Evolutionary conservation across 805 yeast species (phyloP).

Genomic region (Myxozyma kluyveri): DNA sequence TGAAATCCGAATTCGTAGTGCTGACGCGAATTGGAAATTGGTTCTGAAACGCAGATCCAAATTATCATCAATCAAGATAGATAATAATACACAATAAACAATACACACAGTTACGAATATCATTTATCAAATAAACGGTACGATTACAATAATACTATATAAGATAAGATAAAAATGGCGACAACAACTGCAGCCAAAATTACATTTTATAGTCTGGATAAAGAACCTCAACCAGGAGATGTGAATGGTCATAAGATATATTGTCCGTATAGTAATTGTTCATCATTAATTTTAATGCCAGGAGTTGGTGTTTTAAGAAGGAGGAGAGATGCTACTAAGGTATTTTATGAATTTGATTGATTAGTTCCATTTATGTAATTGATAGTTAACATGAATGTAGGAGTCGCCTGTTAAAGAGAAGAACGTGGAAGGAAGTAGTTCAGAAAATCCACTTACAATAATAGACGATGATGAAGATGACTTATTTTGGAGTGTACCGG

Average conservation of each 20-base stretch:
- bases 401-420: background rate
- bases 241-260: slow-evolving; percentile 17
- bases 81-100: too few relatives aligned
- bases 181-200: background rate
- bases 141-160: too few relatives aligned
- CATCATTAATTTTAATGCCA: slow-evolving; percentile 18
- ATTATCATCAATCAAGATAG: too few relatives aligned
- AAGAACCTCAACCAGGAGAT: slow-evolving; percentile 8
- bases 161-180: background rate
- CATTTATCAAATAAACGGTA: too few relatives aligned
- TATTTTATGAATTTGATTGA: background rate
- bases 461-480: slow-evolving; percentile 5
- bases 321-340: slow-evolving; percentile 16
- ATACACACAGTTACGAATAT: too few relatives aligned
- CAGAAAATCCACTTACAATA: background rate
- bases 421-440: background rate
- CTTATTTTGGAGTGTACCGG: slow-evolving; percentile 24
- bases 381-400: background rate
- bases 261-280: slow-evolving; percentile 19
- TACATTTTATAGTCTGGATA: background rate
- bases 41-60: too few relatives aligned
- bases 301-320: slow-evolving; percentile 16
- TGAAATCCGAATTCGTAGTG: too few relatives aligned
- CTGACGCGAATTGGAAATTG: too few relatives aligned
- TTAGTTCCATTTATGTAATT: background rate